phyloP scores from a whole-genome alignment of 2,329 filamentous ascomycete species.

The Mariannaea elegans region DNA sequence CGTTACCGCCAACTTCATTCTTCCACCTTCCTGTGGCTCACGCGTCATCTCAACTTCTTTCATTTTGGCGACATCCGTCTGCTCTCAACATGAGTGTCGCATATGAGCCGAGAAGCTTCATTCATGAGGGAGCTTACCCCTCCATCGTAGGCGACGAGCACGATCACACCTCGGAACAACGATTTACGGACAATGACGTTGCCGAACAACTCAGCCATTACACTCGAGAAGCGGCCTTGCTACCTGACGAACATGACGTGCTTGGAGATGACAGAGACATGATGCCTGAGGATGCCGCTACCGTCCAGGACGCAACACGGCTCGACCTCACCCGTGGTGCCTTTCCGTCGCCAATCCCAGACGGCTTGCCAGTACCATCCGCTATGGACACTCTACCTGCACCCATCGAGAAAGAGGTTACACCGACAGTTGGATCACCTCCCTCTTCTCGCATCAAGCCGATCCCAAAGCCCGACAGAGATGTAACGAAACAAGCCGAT shows the following conservation, averaged over 20 bases:
- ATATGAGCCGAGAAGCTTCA: slow-evolving; percentile 59
- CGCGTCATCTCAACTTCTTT: slow-evolving; percentile 23
- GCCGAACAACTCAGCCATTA: slow-evolving; percentile 55
- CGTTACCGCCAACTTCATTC: slow-evolving; percentile 3
- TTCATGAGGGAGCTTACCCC: slow-evolving; percentile 59
- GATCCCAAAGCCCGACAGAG: slow-evolving; percentile 67
- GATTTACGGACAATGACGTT: slow-evolving; percentile 54
- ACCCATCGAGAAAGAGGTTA: slow-evolving; percentile 48
- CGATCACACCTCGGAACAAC: slow-evolving; percentile 52
- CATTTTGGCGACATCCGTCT: slow-evolving; percentile 20
- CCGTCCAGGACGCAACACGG: slow-evolving; percentile 49
- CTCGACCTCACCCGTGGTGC: slow-evolving; percentile 48
- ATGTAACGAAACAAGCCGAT: slow-evolving; percentile 68
- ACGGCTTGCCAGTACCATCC: slow-evolving; percentile 42
- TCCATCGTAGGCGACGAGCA: slow-evolving; percentile 54
- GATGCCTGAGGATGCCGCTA: slow-evolving; percentile 50
- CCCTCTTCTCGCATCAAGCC: slow-evolving; percentile 56
- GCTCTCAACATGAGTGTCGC: slow-evolving; percentile 58
- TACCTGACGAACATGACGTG: slow-evolving; percentile 49
- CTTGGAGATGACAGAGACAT: slow-evolving; percentile 46
- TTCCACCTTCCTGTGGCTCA: slow-evolving; percentile 25
- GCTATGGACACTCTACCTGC: slow-evolving; percentile 46
- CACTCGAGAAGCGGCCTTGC: slow-evolving; percentile 50
- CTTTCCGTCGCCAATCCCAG: slow-evolving; percentile 48
- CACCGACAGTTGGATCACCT: slow-evolving; percentile 45